Conservation (phyloP, 345 rosid genomes). For the Bretschneidera sinensis region DNA sequence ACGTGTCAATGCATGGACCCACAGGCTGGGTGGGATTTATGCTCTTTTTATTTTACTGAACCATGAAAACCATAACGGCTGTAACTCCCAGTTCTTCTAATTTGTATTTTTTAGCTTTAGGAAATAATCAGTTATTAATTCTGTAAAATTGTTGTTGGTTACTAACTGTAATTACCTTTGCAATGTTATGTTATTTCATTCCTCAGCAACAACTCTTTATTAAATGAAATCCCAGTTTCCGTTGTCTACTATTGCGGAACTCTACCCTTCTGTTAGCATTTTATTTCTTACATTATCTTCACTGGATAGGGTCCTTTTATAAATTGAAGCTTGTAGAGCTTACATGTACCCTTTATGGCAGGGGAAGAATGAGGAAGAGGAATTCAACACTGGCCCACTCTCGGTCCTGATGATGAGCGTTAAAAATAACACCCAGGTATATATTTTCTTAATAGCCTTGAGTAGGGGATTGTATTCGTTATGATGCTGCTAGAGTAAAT, state of each 20-base stretch:
- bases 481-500: neutral
- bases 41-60: neutral
- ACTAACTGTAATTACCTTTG: no score
- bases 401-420: constrained; percentile 99
- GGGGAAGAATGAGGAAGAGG: constrained; percentile 86
- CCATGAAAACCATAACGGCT: no score
- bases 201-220: no score
- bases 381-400: constrained; percentile 91
- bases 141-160: neutral
- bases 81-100: neutral
- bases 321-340: neutral
- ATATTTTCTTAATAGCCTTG: neutral
- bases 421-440: constrained; percentile 92
- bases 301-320: neutral
- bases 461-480: neutral
- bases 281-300: no score
- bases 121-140: neutral
- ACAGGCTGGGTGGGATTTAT: no score
- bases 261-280: neutral
- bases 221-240: neutral
- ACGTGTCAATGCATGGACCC: no score
- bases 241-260: neutral
- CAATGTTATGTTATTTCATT: no score
- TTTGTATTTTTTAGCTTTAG: neutral
- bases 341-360: constrained; percentile 11